These are phyloP conservation scores for Saccharomyces eubayanus DNA, from an alignment of 805 yeast species.

Conservation along the genomic window DNA sequence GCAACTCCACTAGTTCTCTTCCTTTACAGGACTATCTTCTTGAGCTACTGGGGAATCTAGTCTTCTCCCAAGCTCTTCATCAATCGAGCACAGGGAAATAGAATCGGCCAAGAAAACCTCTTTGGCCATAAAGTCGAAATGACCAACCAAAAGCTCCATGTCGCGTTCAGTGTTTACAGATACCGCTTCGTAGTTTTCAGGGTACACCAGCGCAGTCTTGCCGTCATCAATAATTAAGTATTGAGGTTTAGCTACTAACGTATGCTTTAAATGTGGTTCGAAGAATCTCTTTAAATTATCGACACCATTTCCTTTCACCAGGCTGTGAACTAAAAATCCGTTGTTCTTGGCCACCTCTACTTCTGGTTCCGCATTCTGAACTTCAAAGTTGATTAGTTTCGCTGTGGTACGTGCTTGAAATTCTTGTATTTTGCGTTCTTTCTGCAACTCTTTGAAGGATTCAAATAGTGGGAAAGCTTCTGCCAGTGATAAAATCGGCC, in stretches of 20 bases:
- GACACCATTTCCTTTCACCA: slow-evolving; percentile 45
- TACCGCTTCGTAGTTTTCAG: slow-evolving; percentile 29
- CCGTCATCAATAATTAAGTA: slow-evolving; percentile 6
- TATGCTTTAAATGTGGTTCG: slow-evolving; percentile 21
- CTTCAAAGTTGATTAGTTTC: slow-evolving; percentile 20
- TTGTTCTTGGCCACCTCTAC: slow-evolving; percentile 35
- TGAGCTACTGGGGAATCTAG: slow-evolving; percentile 4
- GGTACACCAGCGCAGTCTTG: slow-evolving; percentile 18
- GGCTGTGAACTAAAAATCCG: slow-evolving; percentile 46
- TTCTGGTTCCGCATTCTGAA: slow-evolving; percentile 16
- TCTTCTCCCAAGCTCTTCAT: slow-evolving; percentile 4
- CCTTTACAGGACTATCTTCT: neutral
- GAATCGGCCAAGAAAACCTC: slow-evolving; percentile 21
- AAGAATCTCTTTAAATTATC: slow-evolving; percentile 36
- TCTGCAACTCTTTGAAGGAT: slow-evolving; percentile 33
- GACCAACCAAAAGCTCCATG: slow-evolving; percentile 35
- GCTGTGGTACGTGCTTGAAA: slow-evolving; percentile 21
- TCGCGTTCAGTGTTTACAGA: slow-evolving; percentile 37
- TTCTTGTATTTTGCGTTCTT: slow-evolving; percentile 25
- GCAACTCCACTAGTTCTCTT: neutral
- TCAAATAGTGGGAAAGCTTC: slow-evolving; percentile 38
- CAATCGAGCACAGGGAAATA: slow-evolving; percentile 17
- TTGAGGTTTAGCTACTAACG: slow-evolving; percentile 25
- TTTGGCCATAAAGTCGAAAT: slow-evolving; percentile 19
- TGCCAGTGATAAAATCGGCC: slow-evolving; percentile 19